A percentile compares a stretch with the other conserved stretches of the same genome.
Evolutionary conservation across 2,329 filamentous ascomycete genomes (phyloP).

Genomic region (Phyllosticta citrichinensis): DNA sequence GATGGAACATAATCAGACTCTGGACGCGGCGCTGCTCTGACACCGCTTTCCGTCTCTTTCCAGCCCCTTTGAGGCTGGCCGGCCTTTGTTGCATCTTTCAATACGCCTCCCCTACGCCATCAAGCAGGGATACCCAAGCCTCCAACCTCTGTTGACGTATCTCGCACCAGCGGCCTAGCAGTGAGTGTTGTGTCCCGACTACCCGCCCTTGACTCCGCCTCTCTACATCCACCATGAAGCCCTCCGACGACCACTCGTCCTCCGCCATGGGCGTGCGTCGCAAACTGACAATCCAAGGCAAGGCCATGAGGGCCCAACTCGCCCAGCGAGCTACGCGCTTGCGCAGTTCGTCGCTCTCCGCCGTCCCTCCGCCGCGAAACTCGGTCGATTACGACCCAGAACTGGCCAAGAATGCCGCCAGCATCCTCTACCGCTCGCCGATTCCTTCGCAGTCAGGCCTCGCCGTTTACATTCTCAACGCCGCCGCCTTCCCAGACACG

Average conservation of each 20-base stretch:
- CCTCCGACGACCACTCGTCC: background rate
- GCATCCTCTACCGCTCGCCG: conserved; percentile 45
- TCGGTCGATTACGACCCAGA: conserved; percentile 38
- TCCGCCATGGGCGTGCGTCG: conserved; percentile 7
- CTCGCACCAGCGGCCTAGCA: background rate
- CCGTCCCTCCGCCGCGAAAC: conserved; percentile 35
- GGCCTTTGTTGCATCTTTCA: background rate
- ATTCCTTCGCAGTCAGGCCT: conserved; percentile 39
- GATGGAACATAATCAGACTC: background rate
- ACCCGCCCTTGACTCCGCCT: background rate
- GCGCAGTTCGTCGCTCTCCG: conserved; percentile 35
- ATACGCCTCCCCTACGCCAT: conserved; percentile 2
- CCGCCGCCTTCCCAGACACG: conserved; percentile 46
- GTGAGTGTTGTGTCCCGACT: conserved; percentile 4
- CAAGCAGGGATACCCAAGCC: conserved; percentile 6
- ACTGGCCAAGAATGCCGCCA: conserved; percentile 41
- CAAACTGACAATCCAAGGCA: conserved; percentile 7
- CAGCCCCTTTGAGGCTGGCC: background rate
- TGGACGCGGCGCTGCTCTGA: background rate
- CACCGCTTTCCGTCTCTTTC: background rate
- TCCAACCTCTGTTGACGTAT: conserved; percentile 3
- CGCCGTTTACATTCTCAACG: conserved; percentile 45
- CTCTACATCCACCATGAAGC: background rate
- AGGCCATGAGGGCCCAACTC: conserved; percentile 25
- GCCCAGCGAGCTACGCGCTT: conserved; percentile 21